Percentiles rank a stretch among this genome's conserved stretches.
These are phyloP conservation scores for Taphrina sp. DNA, from an alignment of 1,139 yeast genomes.

Conservation along the genomic window DNA sequence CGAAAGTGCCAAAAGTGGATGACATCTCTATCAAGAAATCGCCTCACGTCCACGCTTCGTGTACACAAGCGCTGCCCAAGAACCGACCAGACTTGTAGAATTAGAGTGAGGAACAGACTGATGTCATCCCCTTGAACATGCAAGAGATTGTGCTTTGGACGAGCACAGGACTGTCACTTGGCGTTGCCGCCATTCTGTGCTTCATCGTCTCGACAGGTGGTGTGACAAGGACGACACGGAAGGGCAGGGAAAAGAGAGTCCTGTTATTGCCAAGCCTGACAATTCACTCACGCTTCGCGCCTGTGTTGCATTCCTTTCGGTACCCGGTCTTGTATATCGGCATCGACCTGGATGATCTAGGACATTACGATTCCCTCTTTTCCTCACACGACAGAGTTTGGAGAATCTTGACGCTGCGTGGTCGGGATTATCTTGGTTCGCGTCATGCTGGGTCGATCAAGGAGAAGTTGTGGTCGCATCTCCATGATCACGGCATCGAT, in stretches of 20 bases:
- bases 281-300: constrained; percentile 27
- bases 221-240: neutral
- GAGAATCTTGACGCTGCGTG: constrained; percentile 10
- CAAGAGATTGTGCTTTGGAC: no score
- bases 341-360: constrained; percentile 16
- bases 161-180: no score
- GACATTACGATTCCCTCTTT: constrained; percentile 6
- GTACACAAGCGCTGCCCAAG: no score
- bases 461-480: constrained; percentile 22
- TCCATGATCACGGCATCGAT: constrained; percentile 16
- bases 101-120: no score
- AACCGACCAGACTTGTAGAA: no score
- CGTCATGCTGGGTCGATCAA: constrained; percentile 15
- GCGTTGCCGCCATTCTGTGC: no score
- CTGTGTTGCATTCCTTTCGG: constrained; percentile 24
- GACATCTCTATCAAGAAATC: no score
- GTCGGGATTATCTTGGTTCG: constrained; percentile 16
- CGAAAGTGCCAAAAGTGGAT: no score
- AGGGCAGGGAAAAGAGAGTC: neutral
- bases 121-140: no score
- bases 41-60: no score
- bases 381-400: neutral
- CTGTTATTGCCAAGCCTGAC: constrained; percentile 12
- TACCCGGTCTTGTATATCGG: constrained; percentile 25
- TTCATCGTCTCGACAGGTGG: neutral